Evolutionary conservation across 768 basidiomycete genomes (phyloP).

Genomic region (Leccinellum albellum): DNA sequence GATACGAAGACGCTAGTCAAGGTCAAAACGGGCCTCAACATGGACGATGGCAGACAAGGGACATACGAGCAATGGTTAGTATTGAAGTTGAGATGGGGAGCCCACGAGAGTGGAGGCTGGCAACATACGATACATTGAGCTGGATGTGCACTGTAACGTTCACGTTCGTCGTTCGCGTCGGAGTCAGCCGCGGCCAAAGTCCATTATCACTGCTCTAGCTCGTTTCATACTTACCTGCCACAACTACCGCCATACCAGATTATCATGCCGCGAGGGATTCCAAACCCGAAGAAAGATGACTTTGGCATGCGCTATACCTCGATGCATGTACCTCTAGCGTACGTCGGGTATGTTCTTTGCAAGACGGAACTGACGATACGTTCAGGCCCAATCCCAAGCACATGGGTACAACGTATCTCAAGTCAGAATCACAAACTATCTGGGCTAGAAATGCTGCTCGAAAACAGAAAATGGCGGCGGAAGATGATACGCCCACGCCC

Average conservation of each 20-base stretch:
- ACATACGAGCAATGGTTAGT: no score
- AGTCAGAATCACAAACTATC: slow-evolving; percentile 66
- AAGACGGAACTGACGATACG: slow-evolving; percentile 10
- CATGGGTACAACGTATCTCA: slow-evolving; percentile 72
- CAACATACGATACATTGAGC: no score
- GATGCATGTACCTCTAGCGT: slow-evolving; percentile 79
- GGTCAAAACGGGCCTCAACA: no score
- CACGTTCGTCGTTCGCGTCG: no score
- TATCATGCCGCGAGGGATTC: slow-evolving; percentile 76
- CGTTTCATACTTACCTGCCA: not conserved
- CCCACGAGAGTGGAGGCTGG: no score
- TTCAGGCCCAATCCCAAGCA: slow-evolving; percentile 77
- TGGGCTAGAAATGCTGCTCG: slow-evolving; percentile 67
- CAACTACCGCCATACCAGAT: not conserved
- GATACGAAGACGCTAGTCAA: no score
- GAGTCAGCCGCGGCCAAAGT: not conserved
- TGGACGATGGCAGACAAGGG: no score
- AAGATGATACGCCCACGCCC: slow-evolving; percentile 34
- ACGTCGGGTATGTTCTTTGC: slow-evolving; percentile 22
- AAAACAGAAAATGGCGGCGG: slow-evolving; percentile 44
- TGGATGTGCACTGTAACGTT: no score
- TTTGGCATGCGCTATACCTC: slow-evolving; percentile 77
- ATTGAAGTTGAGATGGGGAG: no score
- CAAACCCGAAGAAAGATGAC: slow-evolving; percentile 77
- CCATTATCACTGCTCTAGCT: not conserved